Base-by-base conservation (phyloP, 2,329 filamentous ascomycete genomes). In the Didymosphaeria variabile region DNA sequence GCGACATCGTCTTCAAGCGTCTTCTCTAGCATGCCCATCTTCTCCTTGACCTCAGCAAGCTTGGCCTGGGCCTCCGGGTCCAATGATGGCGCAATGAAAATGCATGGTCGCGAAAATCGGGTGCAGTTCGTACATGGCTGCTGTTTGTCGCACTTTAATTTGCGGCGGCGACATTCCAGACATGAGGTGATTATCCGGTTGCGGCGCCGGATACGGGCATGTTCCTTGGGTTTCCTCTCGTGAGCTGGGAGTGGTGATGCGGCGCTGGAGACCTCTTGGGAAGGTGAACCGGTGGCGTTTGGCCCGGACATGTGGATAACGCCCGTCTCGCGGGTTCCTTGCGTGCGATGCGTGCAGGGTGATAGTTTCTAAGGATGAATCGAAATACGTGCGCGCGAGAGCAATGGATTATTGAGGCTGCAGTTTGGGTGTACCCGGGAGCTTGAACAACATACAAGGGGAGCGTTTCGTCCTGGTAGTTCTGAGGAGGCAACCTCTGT, bases 31-130 rank as follows among this genome's bases (percentile, higher is more conserved):
- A 86, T 87, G 29, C 90, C 90, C 77, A 93, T 91, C 77, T 90
- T 90, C 75, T 93, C 91, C 79, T 93, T 93, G 75, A 93, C 89
- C 71, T 92, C 89, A 4, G 89, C 90, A 57, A 93, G 82, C 68
- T 88, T 89, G 67, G 89, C 83, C 76, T 91, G 89, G 56, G 87
- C 87, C 8, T 86, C 87, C 62, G 90, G 85, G 74, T 93, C 90
- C n/a, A 91, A 81, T 23, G 88, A 85, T 0, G 88, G 85, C 2
- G 88, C 86, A 38, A 92, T 83, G 72, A 91, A 92, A 40, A 91
- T 75, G 67, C 85, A 87, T 65, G 84, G 80, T 19, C 84, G 79
- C n/a, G 74, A 70, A 71, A 81, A 82, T 55, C 83, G 79, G n/a
- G 76, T 78, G 76, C 88, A 90, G 76, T 91, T 91, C 65, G 83